Evolutionary conservation across 2,329 filamentous ascomycete genomes (phyloP).

Genomic region (Seiridium cupressi): DNA sequence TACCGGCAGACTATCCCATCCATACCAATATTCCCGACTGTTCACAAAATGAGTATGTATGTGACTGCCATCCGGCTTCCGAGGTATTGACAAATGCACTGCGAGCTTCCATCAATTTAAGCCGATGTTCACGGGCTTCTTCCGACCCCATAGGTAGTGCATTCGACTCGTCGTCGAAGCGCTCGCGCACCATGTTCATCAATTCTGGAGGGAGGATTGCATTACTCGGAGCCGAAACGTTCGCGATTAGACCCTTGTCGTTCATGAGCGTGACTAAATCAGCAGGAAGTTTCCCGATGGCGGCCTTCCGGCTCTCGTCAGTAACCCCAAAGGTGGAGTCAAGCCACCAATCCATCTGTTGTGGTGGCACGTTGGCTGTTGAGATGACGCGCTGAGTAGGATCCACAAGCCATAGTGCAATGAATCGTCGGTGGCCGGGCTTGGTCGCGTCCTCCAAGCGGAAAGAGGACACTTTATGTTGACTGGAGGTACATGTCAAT

Average conservation of each 20-base stretch:
- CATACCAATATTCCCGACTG: too few species aligned
- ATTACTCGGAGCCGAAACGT: background rate
- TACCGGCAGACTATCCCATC: too few species aligned
- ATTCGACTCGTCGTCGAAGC: background rate
- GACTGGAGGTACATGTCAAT: background rate
- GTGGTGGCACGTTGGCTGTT: slow-evolving; percentile 5
- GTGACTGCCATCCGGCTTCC: background rate
- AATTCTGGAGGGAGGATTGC: background rate
- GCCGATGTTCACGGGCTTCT: background rate
- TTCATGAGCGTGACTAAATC: background rate
- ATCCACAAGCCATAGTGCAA: background rate
- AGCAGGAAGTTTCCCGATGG: background rate
- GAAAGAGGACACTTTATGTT: background rate
- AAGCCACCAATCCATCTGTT: slow-evolving; percentile 1
- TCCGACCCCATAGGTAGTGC: background rate
- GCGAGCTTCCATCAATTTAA: background rate
- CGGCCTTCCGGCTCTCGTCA: background rate
- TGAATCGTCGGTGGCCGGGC: background rate
- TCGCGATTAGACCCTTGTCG: background rate
- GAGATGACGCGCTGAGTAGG: background rate
- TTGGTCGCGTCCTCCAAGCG: background rate
- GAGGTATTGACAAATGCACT: background rate
- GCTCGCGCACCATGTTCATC: background rate
- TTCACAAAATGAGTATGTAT: background rate
- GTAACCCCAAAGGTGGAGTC: background rate